Conservation (phyloP, 345 rosid genomes). For the Hevea brasiliensis region DNA sequence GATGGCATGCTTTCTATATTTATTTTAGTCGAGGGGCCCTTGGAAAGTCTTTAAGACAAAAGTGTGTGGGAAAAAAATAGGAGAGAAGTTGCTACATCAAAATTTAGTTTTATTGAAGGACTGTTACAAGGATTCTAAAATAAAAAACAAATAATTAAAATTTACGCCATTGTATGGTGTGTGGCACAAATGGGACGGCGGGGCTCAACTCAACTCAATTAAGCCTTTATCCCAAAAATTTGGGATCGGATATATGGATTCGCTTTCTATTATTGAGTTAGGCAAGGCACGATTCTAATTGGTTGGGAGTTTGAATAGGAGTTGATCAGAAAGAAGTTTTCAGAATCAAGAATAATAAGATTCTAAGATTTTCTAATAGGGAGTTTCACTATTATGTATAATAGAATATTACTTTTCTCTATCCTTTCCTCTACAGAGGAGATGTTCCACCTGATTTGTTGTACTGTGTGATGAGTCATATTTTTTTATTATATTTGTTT, state of each 20-base stretch:
- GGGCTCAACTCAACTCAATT: no score
- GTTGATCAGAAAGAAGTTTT: background rate
- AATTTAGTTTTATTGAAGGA: background rate
- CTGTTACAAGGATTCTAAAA: background rate
- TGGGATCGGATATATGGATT: no score
- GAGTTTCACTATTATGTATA: background rate
- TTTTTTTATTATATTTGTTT: background rate
- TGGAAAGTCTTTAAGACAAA: background rate
- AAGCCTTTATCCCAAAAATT: no score
- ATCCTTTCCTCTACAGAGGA: background rate
- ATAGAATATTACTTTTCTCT: background rate
- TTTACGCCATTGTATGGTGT: background rate
- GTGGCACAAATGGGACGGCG: background rate
- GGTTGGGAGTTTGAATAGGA: background rate
- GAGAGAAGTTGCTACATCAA: background rate
- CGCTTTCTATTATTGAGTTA: background rate
- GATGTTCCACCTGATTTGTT: background rate
- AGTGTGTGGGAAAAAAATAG: background rate
- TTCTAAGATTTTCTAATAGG: background rate
- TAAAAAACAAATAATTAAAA: background rate
- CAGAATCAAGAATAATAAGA: slow-evolving; percentile 13
- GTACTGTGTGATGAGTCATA: background rate
- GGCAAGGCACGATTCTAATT: background rate
- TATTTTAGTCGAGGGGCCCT: background rate
- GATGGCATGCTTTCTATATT: slow-evolving; percentile 1